Evolutionary conservation across 805 yeast species (phyloP), one percentile per base, ranked within the genome.

Genomic region (Peterozyma xylosa): DNA sequence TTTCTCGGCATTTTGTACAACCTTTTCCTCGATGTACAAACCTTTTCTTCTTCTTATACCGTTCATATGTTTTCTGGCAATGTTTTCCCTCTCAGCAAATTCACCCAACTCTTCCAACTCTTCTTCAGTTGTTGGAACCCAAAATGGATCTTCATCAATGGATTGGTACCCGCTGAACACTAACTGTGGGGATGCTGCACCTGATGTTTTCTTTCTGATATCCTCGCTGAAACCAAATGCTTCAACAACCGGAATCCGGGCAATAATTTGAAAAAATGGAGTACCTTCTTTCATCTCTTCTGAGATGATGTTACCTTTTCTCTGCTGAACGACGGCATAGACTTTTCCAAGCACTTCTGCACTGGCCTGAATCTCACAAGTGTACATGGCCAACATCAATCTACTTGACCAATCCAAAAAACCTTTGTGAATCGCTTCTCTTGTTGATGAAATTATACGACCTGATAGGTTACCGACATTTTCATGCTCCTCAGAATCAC

Each of bases 251-350:
- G 99, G 99, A 18, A 93, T 70, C 43, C 78, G 68, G 0, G 98
- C 96, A 15, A 74, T 79, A 45, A 93, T 78, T 29, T 86, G 86
- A 70, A 93, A 93, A 54, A 91, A 89, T 16, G 98, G 96, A 0
- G 99, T 93, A 9, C 99, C 99, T 59, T 93, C 99, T 57, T 93
- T 90, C 87, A 93, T 80, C 59, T 93, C 99, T 62, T 93, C 99
- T 3, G 89, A 77, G 2, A 83, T 74, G 45, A 93, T 86, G 42
- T 76, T 67, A 29, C 99, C 99, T 35, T 86, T 82, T 55, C 96
- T 74, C 54, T 79, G 79, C 50, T 95, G 96, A 18, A 93, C 87
- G 15, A 91, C 98, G 0, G 89, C 93, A 58, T 93, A 93, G 0
- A 93, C 98, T 58, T 86, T 88, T 37, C 99, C 99, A 42, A 93